Evolutionary conservation across 2,329 filamentous ascomycete species (phyloP).

Genomic region (Hortaea werneckii): DNA sequence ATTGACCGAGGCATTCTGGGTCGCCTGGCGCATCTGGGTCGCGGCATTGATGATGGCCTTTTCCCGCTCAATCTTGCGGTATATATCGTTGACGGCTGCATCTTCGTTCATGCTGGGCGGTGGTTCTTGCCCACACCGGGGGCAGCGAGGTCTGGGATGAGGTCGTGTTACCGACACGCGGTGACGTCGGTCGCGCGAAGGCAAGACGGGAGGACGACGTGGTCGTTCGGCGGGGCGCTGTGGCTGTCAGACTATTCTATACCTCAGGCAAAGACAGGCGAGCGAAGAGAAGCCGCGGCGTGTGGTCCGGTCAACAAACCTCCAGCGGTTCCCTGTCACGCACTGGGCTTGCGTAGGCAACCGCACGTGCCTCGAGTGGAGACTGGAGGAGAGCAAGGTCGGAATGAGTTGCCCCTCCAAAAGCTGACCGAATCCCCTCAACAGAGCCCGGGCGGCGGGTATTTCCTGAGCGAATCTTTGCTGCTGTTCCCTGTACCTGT

Average conservation of each 20-base stretch:
- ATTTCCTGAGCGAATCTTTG: no score
- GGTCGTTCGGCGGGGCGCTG: no score
- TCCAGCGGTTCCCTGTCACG: neutral
- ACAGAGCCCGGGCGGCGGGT: no score
- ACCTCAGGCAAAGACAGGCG: no score
- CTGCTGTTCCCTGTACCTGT: no score
- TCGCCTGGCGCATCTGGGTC: constrained; percentile 89
- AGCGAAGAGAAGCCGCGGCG: no score
- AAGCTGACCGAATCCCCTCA: no score
- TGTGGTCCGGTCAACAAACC: neutral
- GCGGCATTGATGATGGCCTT: constrained; percentile 90
- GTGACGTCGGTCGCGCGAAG: no score
- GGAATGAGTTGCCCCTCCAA: no score
- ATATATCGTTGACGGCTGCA: constrained; percentile 65
- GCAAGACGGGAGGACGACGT: no score
- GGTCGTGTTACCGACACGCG: neutral
- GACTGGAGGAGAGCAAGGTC: no score
- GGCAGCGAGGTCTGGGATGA: neutral
- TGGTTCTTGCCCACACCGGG: constrained; percentile 1
- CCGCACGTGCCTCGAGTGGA: neutral
- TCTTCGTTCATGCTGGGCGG: constrained; percentile 48
- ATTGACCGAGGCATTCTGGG: constrained; percentile 83
- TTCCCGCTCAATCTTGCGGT: constrained; percentile 96
- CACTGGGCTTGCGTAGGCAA: neutral
- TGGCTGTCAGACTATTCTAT: no score